Evolutionary conservation across 169 alveolate genomes (phyloP), one percentile per base, ranked within the genome.

Genomic region (Plasmodium vinckei): DNA sequence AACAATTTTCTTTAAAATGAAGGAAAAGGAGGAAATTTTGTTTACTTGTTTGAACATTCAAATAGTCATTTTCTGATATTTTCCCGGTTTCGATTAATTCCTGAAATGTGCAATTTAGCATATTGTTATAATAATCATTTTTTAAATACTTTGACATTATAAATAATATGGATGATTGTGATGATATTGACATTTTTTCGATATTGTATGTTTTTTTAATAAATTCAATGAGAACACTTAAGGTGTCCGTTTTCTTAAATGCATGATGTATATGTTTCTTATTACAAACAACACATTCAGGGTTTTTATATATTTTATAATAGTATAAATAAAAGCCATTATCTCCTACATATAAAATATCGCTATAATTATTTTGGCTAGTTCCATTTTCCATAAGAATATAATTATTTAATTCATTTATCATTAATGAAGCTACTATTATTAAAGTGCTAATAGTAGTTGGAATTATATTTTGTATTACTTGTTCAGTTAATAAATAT

Each of bases 321-420:
- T 73, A 54, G 13, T 60, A 65, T 17, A 64, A 21, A 65, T 73
- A 73, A 27, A 73, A 27, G 15, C 88, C 88, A 21, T 44, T 73
- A 21, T 73, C 88, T 1, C 88, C 88, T 13, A 56, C 88, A 44
- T 73, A 73, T 47, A 73, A 54, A 51, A 73, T 61, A 53, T 73
- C 88, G 42, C 88, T 73, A 53, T 73, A 61, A 21, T 46, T 19
- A 17, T 46, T 25, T 47, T 15, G 13, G 1, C 42, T 12, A 19
- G 54, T 44, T 49, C 1, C 47, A 17, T 57, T 1, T 33, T 13
- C 51, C 10, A 47, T 13, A n/a, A 57, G 42, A 61, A 51, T 42
- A 23, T 25, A 5, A 17, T 27, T 47, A 13, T 70, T 25, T n/a
- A 70, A 10, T 23, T 61, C 53, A 47, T 13, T 47, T 60, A 10